Base-by-base conservation (phyloP, 345 rosid genomes). In the Psidium guajava region DNA sequence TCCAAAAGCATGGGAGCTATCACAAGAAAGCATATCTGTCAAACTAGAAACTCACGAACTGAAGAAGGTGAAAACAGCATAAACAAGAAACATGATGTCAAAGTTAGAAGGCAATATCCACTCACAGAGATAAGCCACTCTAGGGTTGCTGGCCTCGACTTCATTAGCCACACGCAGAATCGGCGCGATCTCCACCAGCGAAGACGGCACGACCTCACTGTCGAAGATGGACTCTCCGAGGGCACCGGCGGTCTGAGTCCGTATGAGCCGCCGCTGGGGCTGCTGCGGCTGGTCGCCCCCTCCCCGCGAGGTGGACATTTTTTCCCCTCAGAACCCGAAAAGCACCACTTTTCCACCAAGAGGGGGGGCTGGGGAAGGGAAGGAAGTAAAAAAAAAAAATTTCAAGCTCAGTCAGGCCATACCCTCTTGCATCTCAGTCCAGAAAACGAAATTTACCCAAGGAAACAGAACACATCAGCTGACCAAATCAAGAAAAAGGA, bases 121-220 rank as follows among this genome's bases (percentile, higher is more conserved):
- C 98, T 93, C 93, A 98, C 99, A 98, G 51, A 98, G 95, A 90
- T 98, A 98, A 6, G 99, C 96, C 88, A 96, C 99, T 87, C 99
- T 94, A 44, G 98, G 94, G 89, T 98, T 96, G 84, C 92, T 94
- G 54, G 90, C 77, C 92, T 98, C 99, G 51, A 96, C 99, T 87
- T 98, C 99, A 94, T 98, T 98, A 83, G 99, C 99, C 88, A 98
- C 99, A 88, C 99, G 99, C 81, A 98, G 99, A 93, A 98, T 98
- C 14, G 99, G 99, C 0, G 99, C 99, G 84, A 98, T 96, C 91
- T 95, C 98, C 77, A 92, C 91, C 84, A 98, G 95, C 5, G 99
- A 93, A 27, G 99, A 98, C 3, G 99, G 99, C 87, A 98, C 99
- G 21, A 96, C 95, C 91, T 98, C 99, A 88, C 99, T 98, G 82